phyloP scores from a whole-genome alignment of 2,329 filamentous ascomycete species.

The Xylaria sp. region DNA sequence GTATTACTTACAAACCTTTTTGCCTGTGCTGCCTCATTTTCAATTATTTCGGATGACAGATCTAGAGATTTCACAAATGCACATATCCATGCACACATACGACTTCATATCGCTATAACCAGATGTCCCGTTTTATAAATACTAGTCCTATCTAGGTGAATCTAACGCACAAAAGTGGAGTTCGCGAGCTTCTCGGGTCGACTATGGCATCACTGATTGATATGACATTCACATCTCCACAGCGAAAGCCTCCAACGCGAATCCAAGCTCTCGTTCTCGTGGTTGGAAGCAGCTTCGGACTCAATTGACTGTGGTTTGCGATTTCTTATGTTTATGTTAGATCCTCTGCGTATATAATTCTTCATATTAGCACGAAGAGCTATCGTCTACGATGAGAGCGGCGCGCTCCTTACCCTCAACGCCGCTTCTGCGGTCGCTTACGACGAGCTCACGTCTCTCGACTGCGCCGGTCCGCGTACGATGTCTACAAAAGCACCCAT shows the following conservation, averaged over 20 bases:
- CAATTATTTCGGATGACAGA: too few species aligned
- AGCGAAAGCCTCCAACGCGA: not conserved
- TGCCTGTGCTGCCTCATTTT: too few species aligned
- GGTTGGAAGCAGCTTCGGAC: not conserved
- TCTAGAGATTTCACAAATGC: too few species aligned
- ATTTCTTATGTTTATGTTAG: not conserved
- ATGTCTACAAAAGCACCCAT: slow-evolving; percentile 25
- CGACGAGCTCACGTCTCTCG: slow-evolving; percentile 17
- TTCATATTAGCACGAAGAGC: not conserved
- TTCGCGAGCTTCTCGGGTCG: too few species aligned
- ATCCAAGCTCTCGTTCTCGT: not conserved
- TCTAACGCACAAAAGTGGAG: too few species aligned
- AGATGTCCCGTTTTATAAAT: too few species aligned
- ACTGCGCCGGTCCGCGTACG: slow-evolving; percentile 5
- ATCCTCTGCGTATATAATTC: not conserved
- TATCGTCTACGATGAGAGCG: slow-evolving; percentile 24
- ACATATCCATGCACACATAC: too few species aligned
- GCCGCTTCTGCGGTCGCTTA: slow-evolving; percentile 31
- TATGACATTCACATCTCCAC: not conserved
- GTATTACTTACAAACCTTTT: too few species aligned
- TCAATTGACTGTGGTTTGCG: not conserved
- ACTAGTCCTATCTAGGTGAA: too few species aligned
- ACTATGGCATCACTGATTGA: too few species aligned
- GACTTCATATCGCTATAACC: too few species aligned
- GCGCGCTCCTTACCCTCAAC: slow-evolving; percentile 26